phyloP scores from a whole-genome alignment of 257 asterid species.

The Petunia axillaris region DNA sequence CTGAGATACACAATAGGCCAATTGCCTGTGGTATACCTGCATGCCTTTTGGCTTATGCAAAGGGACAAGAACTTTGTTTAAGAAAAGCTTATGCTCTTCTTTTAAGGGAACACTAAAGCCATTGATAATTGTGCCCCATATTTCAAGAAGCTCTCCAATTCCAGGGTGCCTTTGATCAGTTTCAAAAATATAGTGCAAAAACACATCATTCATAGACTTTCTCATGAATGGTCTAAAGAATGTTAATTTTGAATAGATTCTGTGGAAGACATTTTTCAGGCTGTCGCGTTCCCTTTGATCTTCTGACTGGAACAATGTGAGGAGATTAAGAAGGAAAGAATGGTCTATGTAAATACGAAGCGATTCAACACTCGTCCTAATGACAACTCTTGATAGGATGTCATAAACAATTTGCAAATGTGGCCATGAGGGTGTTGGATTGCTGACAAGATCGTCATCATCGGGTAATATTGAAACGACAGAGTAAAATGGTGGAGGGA shows the following conservation, averaged over 20 bases:
- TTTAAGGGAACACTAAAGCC: slow-evolving; percentile 78
- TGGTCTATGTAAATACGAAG: slow-evolving; percentile 46
- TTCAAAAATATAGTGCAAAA: slow-evolving; percentile 63
- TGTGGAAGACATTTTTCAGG: slow-evolving; percentile 68
- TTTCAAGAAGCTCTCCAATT: slow-evolving; percentile 79
- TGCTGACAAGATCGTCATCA: slow-evolving; percentile 59
- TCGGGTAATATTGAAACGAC: slow-evolving; percentile 49
- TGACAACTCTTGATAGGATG: slow-evolving; percentile 55
- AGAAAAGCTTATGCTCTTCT: slow-evolving; percentile 74
- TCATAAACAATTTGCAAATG: slow-evolving; percentile 73
- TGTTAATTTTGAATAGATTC: slow-evolving; percentile 60
- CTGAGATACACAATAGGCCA: slow-evolving; percentile 76
- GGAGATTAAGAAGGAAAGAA: slow-evolving; percentile 57
- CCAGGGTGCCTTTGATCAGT: slow-evolving; percentile 59
- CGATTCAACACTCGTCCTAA: slow-evolving; percentile 36
- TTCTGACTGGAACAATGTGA: slow-evolving; percentile 68
- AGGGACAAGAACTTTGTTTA: slow-evolving; percentile 63
- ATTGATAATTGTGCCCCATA: slow-evolving; percentile 76
- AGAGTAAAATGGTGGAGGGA: slow-evolving; percentile 50
- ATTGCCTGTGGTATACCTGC: slow-evolving; percentile 68
- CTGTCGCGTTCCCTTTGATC: slow-evolving; percentile 74
- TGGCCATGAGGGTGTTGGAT: slow-evolving; percentile 63
- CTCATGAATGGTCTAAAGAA: slow-evolving; percentile 70
- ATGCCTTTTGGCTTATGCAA: slow-evolving; percentile 72
- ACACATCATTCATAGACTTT: slow-evolving; percentile 70